Conservation (phyloP, 2,329 filamentous ascomycete species). For the Fusarium humuli region DNA sequence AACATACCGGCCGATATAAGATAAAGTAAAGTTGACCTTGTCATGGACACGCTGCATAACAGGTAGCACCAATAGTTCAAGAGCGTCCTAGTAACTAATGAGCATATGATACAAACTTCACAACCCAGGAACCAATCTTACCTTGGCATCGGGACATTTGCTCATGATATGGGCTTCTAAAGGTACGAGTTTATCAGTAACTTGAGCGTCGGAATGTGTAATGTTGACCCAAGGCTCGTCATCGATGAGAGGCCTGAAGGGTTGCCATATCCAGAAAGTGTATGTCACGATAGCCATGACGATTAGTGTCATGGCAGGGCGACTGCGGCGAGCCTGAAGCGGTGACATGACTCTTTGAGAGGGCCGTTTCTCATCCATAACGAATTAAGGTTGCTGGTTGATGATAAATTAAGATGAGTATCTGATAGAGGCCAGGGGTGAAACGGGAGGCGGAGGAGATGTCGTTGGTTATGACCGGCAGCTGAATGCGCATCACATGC, state of each 20-base stretch:
- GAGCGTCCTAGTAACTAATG: conserved; percentile 69
- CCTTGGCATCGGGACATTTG: conserved; percentile 91
- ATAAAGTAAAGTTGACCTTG: conserved; percentile 91
- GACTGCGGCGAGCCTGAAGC: conserved; percentile 42
- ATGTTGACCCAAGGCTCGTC: conserved; percentile 15
- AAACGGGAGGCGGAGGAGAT: conserved; percentile 23
- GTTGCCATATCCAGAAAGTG: conserved; percentile 46
- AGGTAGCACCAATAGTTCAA: conserved; percentile 83
- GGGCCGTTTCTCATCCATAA: conserved; percentile 50
- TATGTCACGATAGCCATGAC: conserved; percentile 42
- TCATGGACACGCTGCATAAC: conserved; percentile 84
- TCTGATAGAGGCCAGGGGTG: conserved; percentile 10
- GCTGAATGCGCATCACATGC: conserved; percentile 27
- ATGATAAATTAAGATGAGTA: not conserved
- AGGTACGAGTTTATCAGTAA: conserved; percentile 66
- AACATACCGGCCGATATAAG: conserved; percentile 83
- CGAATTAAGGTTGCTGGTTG: not conserved
- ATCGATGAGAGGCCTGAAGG: conserved; percentile 27
- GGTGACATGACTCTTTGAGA: conserved; percentile 40
- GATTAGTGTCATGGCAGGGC: conserved; percentile 40
- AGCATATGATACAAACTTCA: conserved; percentile 4
- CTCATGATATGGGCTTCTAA: conserved; percentile 97
- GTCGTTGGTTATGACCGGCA: conserved; percentile 33
- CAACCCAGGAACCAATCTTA: conserved; percentile 44
- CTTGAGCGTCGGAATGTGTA: conserved; percentile 5